Evolutionary conservation across 2,329 filamentous ascomycete genomes (phyloP).

Genomic region (Penicillium sclerotigenum): DNA sequence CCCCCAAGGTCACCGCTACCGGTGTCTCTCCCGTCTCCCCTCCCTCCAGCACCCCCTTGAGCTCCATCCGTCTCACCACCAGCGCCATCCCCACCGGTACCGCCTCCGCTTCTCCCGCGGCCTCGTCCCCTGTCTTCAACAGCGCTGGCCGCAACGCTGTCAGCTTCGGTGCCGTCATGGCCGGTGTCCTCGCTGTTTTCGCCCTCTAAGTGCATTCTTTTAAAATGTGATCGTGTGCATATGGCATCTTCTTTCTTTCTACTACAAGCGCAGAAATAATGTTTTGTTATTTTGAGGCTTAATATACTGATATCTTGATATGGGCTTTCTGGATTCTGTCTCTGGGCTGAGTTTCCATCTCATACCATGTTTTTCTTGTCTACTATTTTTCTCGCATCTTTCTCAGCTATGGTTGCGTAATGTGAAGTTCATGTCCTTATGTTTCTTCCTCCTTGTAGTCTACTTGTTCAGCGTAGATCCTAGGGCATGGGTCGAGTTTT

Average conservation of each 20-base stretch:
- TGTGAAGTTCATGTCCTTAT: conserved; percentile 12
- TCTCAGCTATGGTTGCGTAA: conserved; percentile 8
- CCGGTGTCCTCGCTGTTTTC: conserved; percentile 35
- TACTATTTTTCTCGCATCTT: not conserved
- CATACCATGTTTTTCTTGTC: conserved; percentile 3
- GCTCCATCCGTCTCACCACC: conserved; percentile 5
- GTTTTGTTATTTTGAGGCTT: conserved; percentile 3
- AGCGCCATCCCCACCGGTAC: conserved; percentile 1
- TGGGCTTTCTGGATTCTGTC: not conserved
- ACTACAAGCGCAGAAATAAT: conserved; percentile 1
- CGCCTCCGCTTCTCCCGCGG: conserved; percentile 10
- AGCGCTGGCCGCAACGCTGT: conserved; percentile 31
- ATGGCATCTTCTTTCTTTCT: conserved; percentile 3
- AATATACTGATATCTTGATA: conserved; percentile 2
- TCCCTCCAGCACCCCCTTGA: conserved; percentile 1
- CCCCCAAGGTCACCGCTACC: conserved; percentile 6
- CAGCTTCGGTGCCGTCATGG: conserved; percentile 36
- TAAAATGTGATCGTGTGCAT: not conserved
- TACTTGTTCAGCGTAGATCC: not conserved
- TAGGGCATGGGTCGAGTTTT: not conserved
- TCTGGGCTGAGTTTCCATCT: not conserved
- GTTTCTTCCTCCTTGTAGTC: conserved; percentile 1
- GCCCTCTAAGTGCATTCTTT: conserved; percentile 31
- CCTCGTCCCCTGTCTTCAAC: conserved; percentile 25
- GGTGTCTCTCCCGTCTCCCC: conserved; percentile 10